Evolutionary conservation across 129 eudicot species (phyloP), one percentile per base, ranked within the genome.

Genomic region (Ambrosia trifida): DNA sequence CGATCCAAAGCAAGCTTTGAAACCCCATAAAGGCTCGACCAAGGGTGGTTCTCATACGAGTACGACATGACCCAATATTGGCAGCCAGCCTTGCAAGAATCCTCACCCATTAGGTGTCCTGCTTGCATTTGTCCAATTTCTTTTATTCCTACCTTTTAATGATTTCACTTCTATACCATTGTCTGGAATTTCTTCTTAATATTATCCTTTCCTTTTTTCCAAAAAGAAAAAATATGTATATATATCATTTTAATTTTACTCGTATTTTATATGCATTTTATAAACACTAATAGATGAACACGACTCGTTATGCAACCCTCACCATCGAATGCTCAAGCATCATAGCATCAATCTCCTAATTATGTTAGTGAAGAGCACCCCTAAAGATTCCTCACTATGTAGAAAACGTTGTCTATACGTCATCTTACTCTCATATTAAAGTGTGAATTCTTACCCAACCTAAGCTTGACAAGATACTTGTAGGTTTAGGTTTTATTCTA

Each of bases 71-170:
- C 38, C 50, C 72, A 56, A 57, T 76, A 67, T 76, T 76, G 80
- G 80, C 50, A 76, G 80, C 80, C 80, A 76, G 80, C 74, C 74
- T 76, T 66, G 80, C 80, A 76, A 76, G 80, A 69, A 66, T 41
- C 46, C 49, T 67, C 36, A 31, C 41, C 30, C 51, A 30, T 11
- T 66, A 65, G 2, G 83, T 79, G 83, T 50, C 83, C 24, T 65
- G 13, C 69, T 79, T 66, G 36, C 20, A 66, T 58, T 56, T 66
- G 74, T 58, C 12, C 43, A 28, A 46, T 43, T 63, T 70, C 24
- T 53, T 35, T 70, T 81, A 54, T 70, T 57, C 77, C 64, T 10
- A 67, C 69, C 47, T 49, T 33, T 59, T 62, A 45, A 11, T 18
- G 73, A 73, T 78, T 78, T 72, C 82, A 78, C 59, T 62, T 46